These are phyloP conservation scores for Lagerstroemia speciosa DNA, from an alignment of 345 rosid genomes.

Conservation along the genomic window DNA sequence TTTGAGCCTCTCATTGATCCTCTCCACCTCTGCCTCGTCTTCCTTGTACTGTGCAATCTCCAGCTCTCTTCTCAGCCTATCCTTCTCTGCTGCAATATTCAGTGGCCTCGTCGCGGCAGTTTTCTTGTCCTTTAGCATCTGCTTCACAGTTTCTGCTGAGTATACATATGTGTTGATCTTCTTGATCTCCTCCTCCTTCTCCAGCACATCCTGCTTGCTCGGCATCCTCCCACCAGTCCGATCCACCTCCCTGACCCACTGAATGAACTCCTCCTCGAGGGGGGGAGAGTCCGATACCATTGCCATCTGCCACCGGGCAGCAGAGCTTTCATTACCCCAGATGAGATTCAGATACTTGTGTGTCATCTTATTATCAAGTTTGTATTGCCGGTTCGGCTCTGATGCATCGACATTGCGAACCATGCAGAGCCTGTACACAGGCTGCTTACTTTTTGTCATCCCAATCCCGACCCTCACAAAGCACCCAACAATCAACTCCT, in stretches of 20 bases:
- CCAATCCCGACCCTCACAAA: constrained; percentile 95
- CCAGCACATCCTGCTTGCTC: constrained; percentile 65
- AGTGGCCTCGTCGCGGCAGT: constrained; percentile 76
- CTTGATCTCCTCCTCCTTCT: constrained; percentile 74
- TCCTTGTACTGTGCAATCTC: constrained; percentile 64
- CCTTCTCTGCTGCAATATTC: constrained; percentile 96
- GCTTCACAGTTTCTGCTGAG: constrained; percentile 91
- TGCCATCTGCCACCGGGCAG: constrained; percentile 99
- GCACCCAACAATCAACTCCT: constrained; percentile 90
- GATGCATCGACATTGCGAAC: constrained; percentile 89
- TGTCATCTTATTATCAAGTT: constrained; percentile 74
- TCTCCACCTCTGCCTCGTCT: constrained; percentile 66
- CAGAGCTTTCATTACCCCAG: constrained; percentile 89
- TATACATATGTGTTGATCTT: constrained; percentile 68
- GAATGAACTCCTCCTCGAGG: constrained; percentile 77
- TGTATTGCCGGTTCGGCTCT: constrained; percentile 69
- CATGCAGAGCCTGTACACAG: constrained; percentile 81
- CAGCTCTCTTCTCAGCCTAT: constrained; percentile 75
- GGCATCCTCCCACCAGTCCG: constrained; percentile 77
- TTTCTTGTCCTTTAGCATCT: constrained; percentile 96
- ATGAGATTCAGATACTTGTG: constrained; percentile 72
- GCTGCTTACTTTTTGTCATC: constrained; percentile 54
- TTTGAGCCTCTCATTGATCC: constrained; percentile 61
- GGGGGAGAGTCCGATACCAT: constrained; percentile 95
- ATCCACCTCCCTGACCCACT: constrained; percentile 86